phyloP scores from a whole-genome alignment of 164 flowering plant genomes.

The Chimonanthus praecox region DNA sequence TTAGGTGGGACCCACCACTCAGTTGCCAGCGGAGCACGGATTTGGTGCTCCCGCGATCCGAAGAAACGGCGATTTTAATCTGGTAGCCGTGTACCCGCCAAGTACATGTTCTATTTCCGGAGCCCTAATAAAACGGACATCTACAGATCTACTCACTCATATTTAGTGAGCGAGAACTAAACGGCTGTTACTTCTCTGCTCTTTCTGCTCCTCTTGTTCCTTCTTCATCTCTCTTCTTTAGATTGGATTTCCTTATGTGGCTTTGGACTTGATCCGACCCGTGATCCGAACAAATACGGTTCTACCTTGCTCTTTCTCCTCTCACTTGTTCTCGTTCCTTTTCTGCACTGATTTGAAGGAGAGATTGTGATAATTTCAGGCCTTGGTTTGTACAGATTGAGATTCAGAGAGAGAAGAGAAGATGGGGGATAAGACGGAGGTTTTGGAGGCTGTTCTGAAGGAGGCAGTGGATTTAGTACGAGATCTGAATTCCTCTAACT shows the following conservation, averaged over 20 bases:
- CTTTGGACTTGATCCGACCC: background rate
- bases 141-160: too few species aligned
- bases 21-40: too few species aligned
- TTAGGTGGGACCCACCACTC: too few species aligned
- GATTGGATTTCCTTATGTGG: background rate
- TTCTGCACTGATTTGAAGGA: background rate
- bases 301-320: background rate
- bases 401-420: background rate
- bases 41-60: too few species aligned
- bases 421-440: constrained; percentile 41
- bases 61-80: too few species aligned
- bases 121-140: background rate
- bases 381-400: background rate
- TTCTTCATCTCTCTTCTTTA: background rate
- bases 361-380: background rate
- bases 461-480: constrained; percentile 71
- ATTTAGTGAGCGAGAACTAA: background rate
- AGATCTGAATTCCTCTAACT: constrained; percentile 15
- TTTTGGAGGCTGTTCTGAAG: constrained; percentile 57
- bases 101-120: background rate
- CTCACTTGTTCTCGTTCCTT: background rate
- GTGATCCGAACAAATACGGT: background rate
- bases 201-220: background rate
- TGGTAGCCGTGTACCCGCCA: background rate
- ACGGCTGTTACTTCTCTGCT: background rate